These are phyloP conservation scores for Lolium multiflorum DNA, from an alignment of 176 grass and related monocot species.

Conservation along the genomic window DNA sequence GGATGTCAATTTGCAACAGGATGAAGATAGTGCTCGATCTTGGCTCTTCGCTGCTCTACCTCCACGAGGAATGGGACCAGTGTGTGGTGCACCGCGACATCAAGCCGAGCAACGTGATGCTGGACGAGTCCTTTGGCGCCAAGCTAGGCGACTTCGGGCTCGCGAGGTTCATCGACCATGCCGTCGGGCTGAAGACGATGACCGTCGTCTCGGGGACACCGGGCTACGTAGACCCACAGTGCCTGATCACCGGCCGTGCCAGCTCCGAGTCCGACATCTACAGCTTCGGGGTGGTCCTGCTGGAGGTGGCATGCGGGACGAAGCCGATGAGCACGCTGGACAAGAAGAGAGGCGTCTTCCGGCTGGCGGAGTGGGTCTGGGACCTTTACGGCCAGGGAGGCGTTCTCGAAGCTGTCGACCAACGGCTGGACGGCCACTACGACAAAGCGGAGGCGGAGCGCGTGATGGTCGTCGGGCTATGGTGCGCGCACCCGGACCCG, in stretches of 20 bases:
- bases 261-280: constrained; percentile 50
- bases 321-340: constrained; percentile 30
- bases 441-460: constrained; percentile 42
- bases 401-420: constrained; percentile 43
- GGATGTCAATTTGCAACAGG: neutral
- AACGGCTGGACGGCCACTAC: constrained; percentile 37
- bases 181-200: constrained; percentile 37
- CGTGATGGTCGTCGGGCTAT: constrained; percentile 59
- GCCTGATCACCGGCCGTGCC: constrained; percentile 9
- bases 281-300: constrained; percentile 39
- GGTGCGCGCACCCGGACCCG: constrained; percentile 62
- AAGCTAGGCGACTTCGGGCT: constrained; percentile 53
- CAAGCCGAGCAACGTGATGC: constrained; percentile 46
- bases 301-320: constrained; percentile 52
- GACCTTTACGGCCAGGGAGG: constrained; percentile 42
- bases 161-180: constrained; percentile 42
- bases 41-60: constrained; percentile 11
- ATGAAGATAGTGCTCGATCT: constrained; percentile 30
- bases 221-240: constrained; percentile 42
- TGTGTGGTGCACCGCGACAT: constrained; percentile 40
- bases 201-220: constrained; percentile 34
- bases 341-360: constrained; percentile 18
- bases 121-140: constrained; percentile 36
- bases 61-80: constrained; percentile 46
- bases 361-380: constrained; percentile 61